Evolutionary conservation across 495 filamentous ascomycete species (phyloP).

Genomic region (Penicillium turbatum): DNA sequence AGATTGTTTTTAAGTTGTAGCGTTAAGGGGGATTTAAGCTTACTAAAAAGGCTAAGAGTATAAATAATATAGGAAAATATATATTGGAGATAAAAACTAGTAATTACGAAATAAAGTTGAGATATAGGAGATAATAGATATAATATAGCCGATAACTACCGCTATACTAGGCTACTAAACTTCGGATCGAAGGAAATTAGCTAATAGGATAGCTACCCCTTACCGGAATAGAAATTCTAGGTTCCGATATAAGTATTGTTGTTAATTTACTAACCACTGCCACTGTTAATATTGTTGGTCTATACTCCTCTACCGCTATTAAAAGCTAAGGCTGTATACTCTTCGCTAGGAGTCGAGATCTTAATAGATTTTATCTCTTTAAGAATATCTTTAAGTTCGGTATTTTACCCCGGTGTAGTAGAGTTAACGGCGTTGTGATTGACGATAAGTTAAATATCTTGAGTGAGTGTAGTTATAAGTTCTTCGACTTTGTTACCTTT

Average conservation of each 20-base stretch:
- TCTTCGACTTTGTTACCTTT: no score
- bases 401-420: no score
- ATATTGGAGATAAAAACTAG: neutral
- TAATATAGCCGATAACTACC: no score
- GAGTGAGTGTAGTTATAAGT: no score
- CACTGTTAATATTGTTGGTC: neutral
- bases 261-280: neutral
- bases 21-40: no score
- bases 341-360: neutral
- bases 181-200: neutral
- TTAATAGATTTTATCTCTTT: neutral
- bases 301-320: neutral
- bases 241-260: neutral
- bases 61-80: neutral
- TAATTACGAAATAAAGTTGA: neutral
- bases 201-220: neutral
- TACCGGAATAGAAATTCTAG: slow-evolving; percentile 7
- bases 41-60: no score
- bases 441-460: no score
- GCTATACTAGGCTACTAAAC: no score
- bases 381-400: no score
- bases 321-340: neutral
- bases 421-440: no score
- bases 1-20: no score
- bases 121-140: neutral